phyloP scores from a whole-genome alignment of 306 rosid species.

The Rubus parviflorus region DNA sequence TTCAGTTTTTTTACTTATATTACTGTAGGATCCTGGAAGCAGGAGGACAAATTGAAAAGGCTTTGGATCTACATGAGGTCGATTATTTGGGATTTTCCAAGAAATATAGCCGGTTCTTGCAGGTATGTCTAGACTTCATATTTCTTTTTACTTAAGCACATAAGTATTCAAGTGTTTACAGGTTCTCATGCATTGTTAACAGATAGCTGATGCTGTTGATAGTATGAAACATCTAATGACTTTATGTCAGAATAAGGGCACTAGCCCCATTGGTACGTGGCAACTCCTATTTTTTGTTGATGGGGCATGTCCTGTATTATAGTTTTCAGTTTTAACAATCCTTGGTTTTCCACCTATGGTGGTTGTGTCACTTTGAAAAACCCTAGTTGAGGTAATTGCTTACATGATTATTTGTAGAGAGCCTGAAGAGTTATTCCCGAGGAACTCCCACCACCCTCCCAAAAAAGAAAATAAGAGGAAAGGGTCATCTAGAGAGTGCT shows the following conservation, averaged over 20 bases:
- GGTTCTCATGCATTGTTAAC: slow-evolving; percentile 12
- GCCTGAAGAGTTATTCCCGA: slow-evolving; percentile 21
- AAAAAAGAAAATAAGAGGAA: slow-evolving; percentile 9
- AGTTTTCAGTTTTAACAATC: slow-evolving; percentile 5
- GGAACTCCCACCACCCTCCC: slow-evolving; percentile 2
- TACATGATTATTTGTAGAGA: slow-evolving; percentile 20
- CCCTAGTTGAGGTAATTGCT: neutral
- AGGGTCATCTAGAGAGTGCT: neutral
- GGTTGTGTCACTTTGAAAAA: neutral
- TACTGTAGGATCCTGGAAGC: slow-evolving; percentile 27
- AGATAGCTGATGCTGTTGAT: slow-evolving; percentile 43
- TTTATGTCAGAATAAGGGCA: slow-evolving; percentile 26
- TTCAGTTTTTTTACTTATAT: neutral
- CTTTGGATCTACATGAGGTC: slow-evolving; percentile 20
- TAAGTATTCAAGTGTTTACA: neutral
- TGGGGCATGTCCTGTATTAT: neutral
- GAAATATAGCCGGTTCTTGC: slow-evolving; percentile 33
- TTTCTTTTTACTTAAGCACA: slow-evolving; percentile 4
- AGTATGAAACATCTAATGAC: slow-evolving; percentile 43
- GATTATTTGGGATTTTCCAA: slow-evolving; percentile 30
- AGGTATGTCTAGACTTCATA: slow-evolving; percentile 18
- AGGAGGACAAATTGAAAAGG: slow-evolving; percentile 24
- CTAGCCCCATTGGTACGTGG: slow-evolving; percentile 44
- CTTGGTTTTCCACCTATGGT: neutral
- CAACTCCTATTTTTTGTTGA: slow-evolving; percentile 1